Evolutionary conservation across 2,329 filamentous ascomycete species (phyloP).

Genomic region (Chalaropsis thielavioides): DNA sequence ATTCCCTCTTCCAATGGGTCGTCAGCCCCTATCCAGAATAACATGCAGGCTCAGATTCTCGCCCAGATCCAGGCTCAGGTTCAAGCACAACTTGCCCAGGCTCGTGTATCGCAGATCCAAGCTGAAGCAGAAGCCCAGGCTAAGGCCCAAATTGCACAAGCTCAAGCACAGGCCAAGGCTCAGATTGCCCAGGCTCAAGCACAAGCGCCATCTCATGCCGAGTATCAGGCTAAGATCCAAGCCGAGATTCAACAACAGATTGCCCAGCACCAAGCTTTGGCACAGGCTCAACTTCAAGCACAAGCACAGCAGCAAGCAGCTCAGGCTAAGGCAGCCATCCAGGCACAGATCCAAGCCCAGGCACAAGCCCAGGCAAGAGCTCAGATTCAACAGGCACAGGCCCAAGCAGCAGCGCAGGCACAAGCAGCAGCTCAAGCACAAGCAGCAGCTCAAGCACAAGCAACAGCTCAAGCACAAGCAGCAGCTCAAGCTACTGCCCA

Average conservation of each 20-base stretch:
- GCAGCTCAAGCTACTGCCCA: neutral
- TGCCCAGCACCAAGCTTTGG: conserved; percentile 13
- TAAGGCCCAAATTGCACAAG: conserved; percentile 13
- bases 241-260: conserved; percentile 13
- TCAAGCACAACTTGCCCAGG: conserved; percentile 24
- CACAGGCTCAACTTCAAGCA: conserved; percentile 15
- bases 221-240: conserved; percentile 14
- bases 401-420: conserved; percentile 18
- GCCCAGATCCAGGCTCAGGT: conserved; percentile 25
- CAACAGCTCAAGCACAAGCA: neutral
- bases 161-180: conserved; percentile 15
- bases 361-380: conserved; percentile 19
- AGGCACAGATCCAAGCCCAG: conserved; percentile 17
- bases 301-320: conserved; percentile 17
- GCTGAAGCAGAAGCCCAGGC: conserved; percentile 11
- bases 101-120: conserved; percentile 10
- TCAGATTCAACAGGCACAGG: conserved; percentile 5
- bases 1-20: conserved; percentile 4
- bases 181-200: conserved; percentile 17
- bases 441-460: conserved; percentile 12
- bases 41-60: conserved; percentile 16
- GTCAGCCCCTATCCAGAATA: conserved; percentile 7
- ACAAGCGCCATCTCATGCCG: conserved; percentile 3
- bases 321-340: conserved; percentile 21
- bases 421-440: conserved; percentile 19